Percentiles rank a stretch among this genome's conserved stretches.
Evolutionary conservation across 2,329 filamentous ascomycete genomes (phyloP).

Genomic region (Claviceps sp.): DNA sequence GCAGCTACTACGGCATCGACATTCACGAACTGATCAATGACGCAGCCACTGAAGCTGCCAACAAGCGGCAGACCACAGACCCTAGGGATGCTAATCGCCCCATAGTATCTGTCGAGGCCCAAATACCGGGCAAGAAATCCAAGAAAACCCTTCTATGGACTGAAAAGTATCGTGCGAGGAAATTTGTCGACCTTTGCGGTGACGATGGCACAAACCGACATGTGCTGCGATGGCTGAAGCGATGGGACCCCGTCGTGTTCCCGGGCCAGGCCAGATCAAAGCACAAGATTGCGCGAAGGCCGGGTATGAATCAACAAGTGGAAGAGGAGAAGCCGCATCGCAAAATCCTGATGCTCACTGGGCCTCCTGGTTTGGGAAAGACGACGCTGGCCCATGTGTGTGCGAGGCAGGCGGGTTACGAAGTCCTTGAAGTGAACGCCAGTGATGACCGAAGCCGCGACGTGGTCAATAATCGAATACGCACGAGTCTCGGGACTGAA

Average conservation of each 20-base stretch:
- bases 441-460: slow-evolving; percentile 85
- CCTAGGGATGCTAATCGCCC: slow-evolving; percentile 18
- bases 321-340: slow-evolving; percentile 65
- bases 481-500: slow-evolving; percentile 85
- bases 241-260: slow-evolving; percentile 88
- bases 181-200: slow-evolving; percentile 85
- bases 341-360: slow-evolving; percentile 82
- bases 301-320: slow-evolving; percentile 27
- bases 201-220: slow-evolving; percentile 87
- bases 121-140: slow-evolving; percentile 21
- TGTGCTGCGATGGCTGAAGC: slow-evolving; percentile 86
- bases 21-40: slow-evolving; percentile 73
- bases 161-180: slow-evolving; percentile 88
- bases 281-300: slow-evolving; percentile 26
- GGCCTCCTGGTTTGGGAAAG: slow-evolving; percentile 86
- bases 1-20: slow-evolving; percentile 82
- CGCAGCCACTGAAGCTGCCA: slow-evolving; percentile 45
- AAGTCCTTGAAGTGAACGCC: slow-evolving; percentile 93
- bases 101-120: slow-evolving; percentile 30
- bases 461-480: slow-evolving; percentile 82
- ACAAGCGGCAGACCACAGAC: slow-evolving; percentile 14
- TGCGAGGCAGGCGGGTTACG: slow-evolving; percentile 87
- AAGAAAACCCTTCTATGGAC: slow-evolving; percentile 67
- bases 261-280: slow-evolving; percentile 56
- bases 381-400: slow-evolving; percentile 95